phyloP scores from a whole-genome alignment of 2,329 filamentous ascomycete species.

The Aureobasidium uvarum region DNA sequence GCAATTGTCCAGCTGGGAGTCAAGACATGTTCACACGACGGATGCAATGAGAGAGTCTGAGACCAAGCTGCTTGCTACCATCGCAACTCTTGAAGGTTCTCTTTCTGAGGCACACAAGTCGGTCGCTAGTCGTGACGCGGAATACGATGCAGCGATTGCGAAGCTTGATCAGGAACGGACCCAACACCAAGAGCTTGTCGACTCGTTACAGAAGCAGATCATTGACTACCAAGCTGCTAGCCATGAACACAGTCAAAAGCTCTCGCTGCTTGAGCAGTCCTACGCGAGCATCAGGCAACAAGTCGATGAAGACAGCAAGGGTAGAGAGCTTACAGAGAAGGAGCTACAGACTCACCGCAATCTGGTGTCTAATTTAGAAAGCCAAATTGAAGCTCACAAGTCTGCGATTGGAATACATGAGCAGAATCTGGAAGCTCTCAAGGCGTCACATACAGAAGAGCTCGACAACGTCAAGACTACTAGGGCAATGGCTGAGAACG shows the following conservation, averaged over 20 bases:
- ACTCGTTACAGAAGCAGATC: slow-evolving; percentile 67
- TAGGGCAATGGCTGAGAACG: slow-evolving; percentile 44
- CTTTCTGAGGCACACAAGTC: slow-evolving; percentile 36
- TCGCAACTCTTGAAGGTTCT: slow-evolving; percentile 69
- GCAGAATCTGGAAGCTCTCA: slow-evolving; percentile 53
- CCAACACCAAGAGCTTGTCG: slow-evolving; percentile 54
- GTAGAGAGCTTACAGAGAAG: slow-evolving; percentile 56
- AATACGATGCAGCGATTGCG: slow-evolving; percentile 34
- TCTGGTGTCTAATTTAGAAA: slow-evolving; percentile 56
- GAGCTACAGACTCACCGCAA: slow-evolving; percentile 53
- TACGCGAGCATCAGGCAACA: slow-evolving; percentile 65
- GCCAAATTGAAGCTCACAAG: slow-evolving; percentile 57
- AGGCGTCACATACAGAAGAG: slow-evolving; percentile 55
- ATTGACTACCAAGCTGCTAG: slow-evolving; percentile 77
- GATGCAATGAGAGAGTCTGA: slow-evolving; percentile 71
- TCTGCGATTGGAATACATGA: slow-evolving; percentile 55
- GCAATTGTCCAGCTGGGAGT: slow-evolving; percentile 72
- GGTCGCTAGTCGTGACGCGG: slow-evolving; percentile 31
- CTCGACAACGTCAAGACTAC: slow-evolving; percentile 61
- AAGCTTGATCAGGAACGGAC: slow-evolving; percentile 44
- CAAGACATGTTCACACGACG: slow-evolving; percentile 69
- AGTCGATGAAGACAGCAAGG: slow-evolving; percentile 63
- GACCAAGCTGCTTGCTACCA: slow-evolving; percentile 66
- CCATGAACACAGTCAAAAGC: slow-evolving; percentile 63
- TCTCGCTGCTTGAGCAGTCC: slow-evolving; percentile 70